Conservation (phyloP, 106 monocot genomes). For the Amphibolis antarctica region DNA sequence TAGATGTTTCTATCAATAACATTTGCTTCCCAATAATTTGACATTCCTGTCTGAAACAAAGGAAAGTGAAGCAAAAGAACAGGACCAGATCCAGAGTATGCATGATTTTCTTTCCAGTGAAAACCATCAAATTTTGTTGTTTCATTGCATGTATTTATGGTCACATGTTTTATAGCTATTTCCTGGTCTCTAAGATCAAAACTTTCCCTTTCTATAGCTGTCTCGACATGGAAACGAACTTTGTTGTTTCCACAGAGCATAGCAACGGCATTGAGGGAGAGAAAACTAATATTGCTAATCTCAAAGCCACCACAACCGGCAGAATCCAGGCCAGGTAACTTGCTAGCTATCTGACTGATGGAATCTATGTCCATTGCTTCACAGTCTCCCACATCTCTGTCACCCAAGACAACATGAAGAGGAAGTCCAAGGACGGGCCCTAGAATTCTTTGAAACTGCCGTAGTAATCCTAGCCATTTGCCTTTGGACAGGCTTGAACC, state of each 20-base stretch:
- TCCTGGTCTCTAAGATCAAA: constrained; percentile 16
- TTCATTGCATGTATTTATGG: neutral
- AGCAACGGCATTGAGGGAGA: constrained; percentile 41
- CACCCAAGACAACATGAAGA: constrained; percentile 43
- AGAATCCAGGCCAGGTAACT: constrained; percentile 43
- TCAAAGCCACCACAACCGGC: constrained; percentile 37
- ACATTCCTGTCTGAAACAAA: constrained; percentile 8
- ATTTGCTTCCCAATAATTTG: neutral
- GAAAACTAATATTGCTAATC: constrained; percentile 46
- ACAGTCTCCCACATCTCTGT: constrained; percentile 52
- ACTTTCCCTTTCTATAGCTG: constrained; percentile 45
- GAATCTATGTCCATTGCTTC: constrained; percentile 19
- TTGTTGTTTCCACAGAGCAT: constrained; percentile 41
- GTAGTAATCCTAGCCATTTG: constrained; percentile 32
- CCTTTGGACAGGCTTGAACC: constrained; percentile 15
- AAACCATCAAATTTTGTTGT: constrained; percentile 3
- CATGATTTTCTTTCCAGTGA: constrained; percentile 20
- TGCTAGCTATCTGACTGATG: constrained; percentile 23
- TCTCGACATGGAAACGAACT: constrained; percentile 44
- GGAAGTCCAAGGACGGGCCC: constrained; percentile 34
- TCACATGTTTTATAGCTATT: neutral
- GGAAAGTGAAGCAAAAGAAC: constrained; percentile 59
- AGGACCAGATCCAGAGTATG: constrained; percentile 38
- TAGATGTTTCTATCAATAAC: neutral
- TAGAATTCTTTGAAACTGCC: constrained; percentile 35